These are phyloP conservation scores for Pestalotiopsis sp. DNA, from an alignment of 2,329 filamentous ascomycete genomes.

Conservation along the genomic window DNA sequence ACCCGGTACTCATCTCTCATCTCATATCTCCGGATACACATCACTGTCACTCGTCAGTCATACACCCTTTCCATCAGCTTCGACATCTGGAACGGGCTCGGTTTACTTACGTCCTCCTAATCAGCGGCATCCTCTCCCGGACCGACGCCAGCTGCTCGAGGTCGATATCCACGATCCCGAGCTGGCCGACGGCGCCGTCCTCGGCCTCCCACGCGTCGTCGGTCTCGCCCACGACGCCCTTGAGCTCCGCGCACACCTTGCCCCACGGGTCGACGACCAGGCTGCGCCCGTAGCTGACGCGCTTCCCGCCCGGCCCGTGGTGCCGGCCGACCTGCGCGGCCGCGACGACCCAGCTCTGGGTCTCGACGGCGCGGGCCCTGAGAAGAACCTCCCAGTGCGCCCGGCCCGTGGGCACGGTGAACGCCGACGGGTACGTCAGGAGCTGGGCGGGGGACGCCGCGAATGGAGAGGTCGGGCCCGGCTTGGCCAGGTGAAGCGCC, in stretches of 20 bases:
- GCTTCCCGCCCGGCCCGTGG: slow-evolving; percentile 51
- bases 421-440: slow-evolving; percentile 86
- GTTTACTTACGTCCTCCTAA: slow-evolving; percentile 51
- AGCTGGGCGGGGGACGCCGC: slow-evolving; percentile 60
- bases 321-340: slow-evolving; percentile 74
- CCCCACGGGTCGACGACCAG: slow-evolving; percentile 91
- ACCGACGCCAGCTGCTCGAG: slow-evolving; percentile 48
- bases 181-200: slow-evolving; percentile 42
- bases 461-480: too few species aligned
- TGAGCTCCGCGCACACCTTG: slow-evolving; percentile 66
- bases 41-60: slow-evolving; percentile 24
- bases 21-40: slow-evolving; percentile 27
- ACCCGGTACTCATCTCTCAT: not conserved
- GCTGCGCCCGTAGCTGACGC: slow-evolving; percentile 83
- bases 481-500: slow-evolving; percentile 63
- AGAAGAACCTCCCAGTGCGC: slow-evolving; percentile 87
- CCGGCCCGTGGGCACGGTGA: slow-evolving; percentile 81
- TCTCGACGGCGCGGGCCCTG: slow-evolving; percentile 82
- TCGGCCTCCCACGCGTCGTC: slow-evolving; percentile 33
- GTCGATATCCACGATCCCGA: slow-evolving; percentile 60
- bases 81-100: not conserved
- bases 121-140: slow-evolving; percentile 54
- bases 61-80: too few species aligned
- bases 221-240: slow-evolving; percentile 50
- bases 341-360: slow-evolving; percentile 83